Evolutionary conservation across 2,329 filamentous ascomycete genomes (phyloP).

Genomic region (Stagonosporopsis chrysanthemi): DNA sequence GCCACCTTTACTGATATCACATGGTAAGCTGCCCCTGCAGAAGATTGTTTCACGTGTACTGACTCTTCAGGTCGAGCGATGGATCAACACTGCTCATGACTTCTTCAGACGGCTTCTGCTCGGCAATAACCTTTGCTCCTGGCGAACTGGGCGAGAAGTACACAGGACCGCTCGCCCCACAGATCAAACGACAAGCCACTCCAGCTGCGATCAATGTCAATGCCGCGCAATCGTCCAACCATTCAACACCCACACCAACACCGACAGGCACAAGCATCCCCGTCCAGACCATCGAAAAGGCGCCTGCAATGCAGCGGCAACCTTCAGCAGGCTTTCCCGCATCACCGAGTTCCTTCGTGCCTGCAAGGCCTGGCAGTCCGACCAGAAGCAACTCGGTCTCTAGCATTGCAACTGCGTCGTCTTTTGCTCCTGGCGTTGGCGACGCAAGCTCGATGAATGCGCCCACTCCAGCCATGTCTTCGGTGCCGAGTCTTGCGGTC

Average conservation of each 20-base stretch:
- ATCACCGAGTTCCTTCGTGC: constrained; percentile 64
- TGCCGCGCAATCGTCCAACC: constrained; percentile 59
- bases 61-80: constrained; percentile 70
- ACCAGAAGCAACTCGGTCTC: constrained; percentile 86
- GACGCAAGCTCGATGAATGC: constrained; percentile 67
- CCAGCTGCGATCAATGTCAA: constrained; percentile 54
- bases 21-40: constrained; percentile 68
- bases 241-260: constrained; percentile 74
- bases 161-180: constrained; percentile 65
- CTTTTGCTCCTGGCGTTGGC: constrained; percentile 50
- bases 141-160: constrained; percentile 87
- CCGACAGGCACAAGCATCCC: constrained; percentile 70
- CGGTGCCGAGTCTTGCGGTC: constrained; percentile 77
- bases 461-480: constrained; percentile 79
- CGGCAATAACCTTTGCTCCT: constrained; percentile 80
- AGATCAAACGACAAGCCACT: constrained; percentile 37
- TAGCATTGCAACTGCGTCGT: constrained; percentile 74
- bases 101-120: constrained; percentile 98
- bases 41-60: not conserved
- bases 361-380: constrained; percentile 74
- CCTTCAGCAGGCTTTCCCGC: constrained; percentile 63
- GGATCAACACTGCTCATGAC: constrained; percentile 85
- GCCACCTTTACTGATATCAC: constrained; percentile 96
- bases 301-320: constrained; percentile 61
- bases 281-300: constrained; percentile 57